Base-by-base conservation (phyloP, 225 moss, liverwort and hornwort species). In the Takakia lepidozioides region DNA sequence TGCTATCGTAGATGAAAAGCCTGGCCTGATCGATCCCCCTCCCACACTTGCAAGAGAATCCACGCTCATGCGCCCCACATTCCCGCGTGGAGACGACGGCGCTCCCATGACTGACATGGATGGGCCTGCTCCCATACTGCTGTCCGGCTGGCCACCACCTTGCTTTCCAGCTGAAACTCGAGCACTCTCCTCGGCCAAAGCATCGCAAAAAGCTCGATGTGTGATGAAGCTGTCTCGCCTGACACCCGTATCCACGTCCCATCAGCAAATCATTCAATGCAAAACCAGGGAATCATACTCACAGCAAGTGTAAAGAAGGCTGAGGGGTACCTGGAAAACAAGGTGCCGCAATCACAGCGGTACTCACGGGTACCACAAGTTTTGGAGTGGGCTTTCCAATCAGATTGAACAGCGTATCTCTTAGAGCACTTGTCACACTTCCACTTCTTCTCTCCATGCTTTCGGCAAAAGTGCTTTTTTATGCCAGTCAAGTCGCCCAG, bases 361-460 rank as follows among this genome's bases (percentile, higher is more conserved):
- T 98, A 98, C 82, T 98, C 90, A 48, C 95, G 82, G 45, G 95
- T 98, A 68, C 95, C 95, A 46, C 90, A 98, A 46, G 95, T 98
- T 68, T 98, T 98, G 24, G 85, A 87, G 71, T 98, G 95, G 57
- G 95, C 95, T 67, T 98, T 98, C 90, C 90, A 98, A 67, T 98
- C 90, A 58, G 95, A 98, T 68, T 90, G 75, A 66, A 98, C 95
- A 62, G 95, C 95, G 71, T 98, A 98, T 76, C 86, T 90, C 78
- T 90, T 98, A 25, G 84, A 85, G 71, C 95, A 98, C 75, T 98
- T 98, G 62, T 95, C 93, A 77, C 93, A 95, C 65, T 88, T 78
- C 90, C 95, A 98, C 71, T 90, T 98, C 66, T 98, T 98, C 76
- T 98, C 95, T 49, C 95, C 95, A 73, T 98, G 95, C 82, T 98